These are phyloP conservation scores for Yamadazyma phyllophila DNA, from an alignment of 805 yeast species.

Conservation along the genomic window DNA sequence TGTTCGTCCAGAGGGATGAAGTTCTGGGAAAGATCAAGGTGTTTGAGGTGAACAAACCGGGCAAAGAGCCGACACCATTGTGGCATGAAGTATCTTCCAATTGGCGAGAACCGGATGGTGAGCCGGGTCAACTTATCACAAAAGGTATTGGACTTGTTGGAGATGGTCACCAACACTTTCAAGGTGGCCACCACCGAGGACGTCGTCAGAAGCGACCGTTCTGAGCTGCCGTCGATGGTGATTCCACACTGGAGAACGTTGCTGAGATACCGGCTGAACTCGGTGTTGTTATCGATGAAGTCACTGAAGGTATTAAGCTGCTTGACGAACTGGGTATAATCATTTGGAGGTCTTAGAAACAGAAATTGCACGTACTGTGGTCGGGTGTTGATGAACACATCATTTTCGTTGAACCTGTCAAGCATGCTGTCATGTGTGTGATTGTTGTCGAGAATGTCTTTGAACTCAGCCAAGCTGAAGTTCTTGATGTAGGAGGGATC, in stretches of 20 bases:
- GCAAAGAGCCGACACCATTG: constrained; percentile 32
- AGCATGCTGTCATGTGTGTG: constrained; percentile 1
- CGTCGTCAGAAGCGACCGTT: constrained; percentile 29
- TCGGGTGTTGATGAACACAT: constrained; percentile 16
- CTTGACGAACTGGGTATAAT: constrained; percentile 20
- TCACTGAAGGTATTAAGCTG: constrained; percentile 20
- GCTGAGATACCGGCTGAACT: constrained; percentile 16
- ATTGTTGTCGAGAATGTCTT: constrained; percentile 8
- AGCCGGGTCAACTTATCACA: constrained; percentile 20
- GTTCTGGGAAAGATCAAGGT: constrained; percentile 28
- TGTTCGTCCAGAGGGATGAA: constrained; percentile 15
- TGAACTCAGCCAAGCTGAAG: constrained; percentile 15
- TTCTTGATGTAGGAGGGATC: constrained; percentile 11
- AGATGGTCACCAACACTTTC: constrained; percentile 24
- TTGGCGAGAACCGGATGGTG: constrained; percentile 30
- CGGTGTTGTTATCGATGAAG: constrained; percentile 15
- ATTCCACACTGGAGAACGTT: constrained; percentile 20
- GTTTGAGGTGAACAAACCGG: constrained; percentile 20
- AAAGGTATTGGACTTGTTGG: constrained; percentile 16
- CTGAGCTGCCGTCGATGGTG: constrained; percentile 27
- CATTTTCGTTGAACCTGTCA: constrained; percentile 5
- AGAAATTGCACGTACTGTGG: constrained; percentile 22
- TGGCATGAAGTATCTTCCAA: constrained; percentile 29
- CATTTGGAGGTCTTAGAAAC: constrained; percentile 21
- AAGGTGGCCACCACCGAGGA: constrained; percentile 28